Base-by-base conservation (phyloP, 2,329 filamentous ascomycete species). In the Arthrobotrys musiformis region DNA sequence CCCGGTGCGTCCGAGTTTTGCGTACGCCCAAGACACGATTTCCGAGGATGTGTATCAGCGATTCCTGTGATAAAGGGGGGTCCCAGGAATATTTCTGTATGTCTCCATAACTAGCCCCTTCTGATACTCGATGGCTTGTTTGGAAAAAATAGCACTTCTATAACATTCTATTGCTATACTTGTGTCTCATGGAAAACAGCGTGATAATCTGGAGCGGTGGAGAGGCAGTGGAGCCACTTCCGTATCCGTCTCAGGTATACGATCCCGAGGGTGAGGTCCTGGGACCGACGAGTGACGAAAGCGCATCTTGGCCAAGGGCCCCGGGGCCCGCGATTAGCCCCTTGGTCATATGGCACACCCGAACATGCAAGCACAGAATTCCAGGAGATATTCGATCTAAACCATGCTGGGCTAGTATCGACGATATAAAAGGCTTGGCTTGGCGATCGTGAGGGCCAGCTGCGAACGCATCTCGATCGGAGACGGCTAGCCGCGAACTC, bases 241-340 rank as follows among this genome's bases (percentile, higher is more conserved):
- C 24, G 24, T 35, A 54, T 56, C 24, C 22, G 46, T 54, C 67
- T 40, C 26, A 48, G 7, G 58, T 48, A 61, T 56, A 40, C 22
- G 44, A 61, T 50, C 68, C 68, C 68, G 50, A 64, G 35, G 22
- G 26, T 72, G 60, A 72, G 68, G 68, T 64, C 68, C 60, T 72
- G 68, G 68, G 60, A 61, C 58, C 26, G 33, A 40, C 48, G 37
- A 52, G 68, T 64, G 58, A 56, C 60, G 26, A 72, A 56, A 72
- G 46, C 46, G 58, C 46, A 72, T n/a, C 67, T 63, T 70, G 56
- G 67, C 67, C 28, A 11, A 22, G 30, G 54, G 6, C 28, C 68
- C 68, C 68, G 42, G 68, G 48, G 33, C 58, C 68, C 52, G 48
- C 37, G 52, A 52, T 44, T 46, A 17, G n/a, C 28, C 61, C n/a